Evolutionary conservation across 306 rosid genomes (phyloP).

Genomic region (Lathyrus sativus): DNA sequence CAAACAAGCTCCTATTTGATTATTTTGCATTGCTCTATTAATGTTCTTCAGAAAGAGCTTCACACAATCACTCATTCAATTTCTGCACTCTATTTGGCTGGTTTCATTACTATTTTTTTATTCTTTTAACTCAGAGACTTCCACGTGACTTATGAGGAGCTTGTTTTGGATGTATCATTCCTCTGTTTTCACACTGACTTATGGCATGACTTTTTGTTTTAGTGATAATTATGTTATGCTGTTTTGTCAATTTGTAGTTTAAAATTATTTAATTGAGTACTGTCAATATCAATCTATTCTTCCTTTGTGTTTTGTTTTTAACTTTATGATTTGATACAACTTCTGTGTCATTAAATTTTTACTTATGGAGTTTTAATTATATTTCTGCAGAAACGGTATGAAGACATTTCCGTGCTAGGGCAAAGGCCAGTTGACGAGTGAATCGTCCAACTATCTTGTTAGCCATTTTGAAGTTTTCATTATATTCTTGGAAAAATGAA

Average conservation of each 20-base stretch:
- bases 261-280: background rate
- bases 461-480: slow-evolving; percentile 39
- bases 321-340: background rate
- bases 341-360: background rate
- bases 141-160: background rate
- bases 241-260: background rate
- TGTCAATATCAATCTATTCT: background rate
- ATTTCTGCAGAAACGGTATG: slow-evolving; percentile 52
- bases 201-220: slow-evolving; percentile 1
- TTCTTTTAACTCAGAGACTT: background rate
- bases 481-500: slow-evolving; percentile 44
- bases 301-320: background rate
- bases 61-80: background rate
- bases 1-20: slow-evolving; percentile 4
- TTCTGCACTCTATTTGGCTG: background rate
- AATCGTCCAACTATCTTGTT: slow-evolving; percentile 31
- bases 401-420: slow-evolving; percentile 55
- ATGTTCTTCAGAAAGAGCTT: background rate
- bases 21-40: background rate
- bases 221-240: background rate
- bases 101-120: background rate
- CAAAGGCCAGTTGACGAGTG: slow-evolving; percentile 50
- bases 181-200: background rate
- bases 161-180: background rate
- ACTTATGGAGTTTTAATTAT: slow-evolving; percentile 1